These are phyloP conservation scores for Centella asiatica DNA, from an alignment of 129 eudicot species.

Conservation along the genomic window DNA sequence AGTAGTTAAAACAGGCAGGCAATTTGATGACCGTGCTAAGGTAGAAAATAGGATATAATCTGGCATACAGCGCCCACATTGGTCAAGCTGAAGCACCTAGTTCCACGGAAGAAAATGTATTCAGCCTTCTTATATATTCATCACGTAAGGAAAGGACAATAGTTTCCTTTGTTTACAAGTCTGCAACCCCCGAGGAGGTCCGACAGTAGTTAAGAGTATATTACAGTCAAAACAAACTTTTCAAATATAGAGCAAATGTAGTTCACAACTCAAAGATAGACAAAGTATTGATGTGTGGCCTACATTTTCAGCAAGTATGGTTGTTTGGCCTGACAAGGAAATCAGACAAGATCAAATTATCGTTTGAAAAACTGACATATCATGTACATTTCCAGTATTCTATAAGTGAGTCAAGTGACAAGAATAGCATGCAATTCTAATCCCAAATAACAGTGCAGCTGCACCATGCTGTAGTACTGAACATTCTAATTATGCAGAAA, in stretches of 20 bases:
- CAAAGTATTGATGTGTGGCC: neutral
- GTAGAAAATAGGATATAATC: slow-evolving; percentile 47
- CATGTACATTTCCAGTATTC: neutral
- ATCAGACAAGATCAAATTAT: neutral
- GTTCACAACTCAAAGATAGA: neutral
- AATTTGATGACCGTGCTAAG: slow-evolving; percentile 36
- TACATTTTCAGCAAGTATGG: neutral
- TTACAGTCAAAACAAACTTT: too few species aligned
- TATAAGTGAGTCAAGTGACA: too few species aligned
- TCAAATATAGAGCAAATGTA: too few species aligned
- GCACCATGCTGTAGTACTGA: too few species aligned
- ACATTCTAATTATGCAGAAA: neutral
- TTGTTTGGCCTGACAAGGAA: too few species aligned
- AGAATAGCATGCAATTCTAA: neutral
- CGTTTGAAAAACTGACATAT: neutral
- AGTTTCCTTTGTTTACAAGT: slow-evolving; percentile 3
- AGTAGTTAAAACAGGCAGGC: slow-evolving; percentile 53
- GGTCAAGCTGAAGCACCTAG: slow-evolving; percentile 89
- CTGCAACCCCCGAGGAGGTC: neutral
- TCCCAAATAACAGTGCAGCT: neutral
- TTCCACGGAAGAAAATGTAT: slow-evolving; percentile 3
- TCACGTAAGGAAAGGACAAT: neutral
- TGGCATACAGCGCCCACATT: slow-evolving; percentile 74
- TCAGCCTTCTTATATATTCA: neutral
- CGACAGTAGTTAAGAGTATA: neutral